Base-by-base conservation (phyloP, 2,329 filamentous ascomycete species). In the Zymoseptoria brevis region DNA sequence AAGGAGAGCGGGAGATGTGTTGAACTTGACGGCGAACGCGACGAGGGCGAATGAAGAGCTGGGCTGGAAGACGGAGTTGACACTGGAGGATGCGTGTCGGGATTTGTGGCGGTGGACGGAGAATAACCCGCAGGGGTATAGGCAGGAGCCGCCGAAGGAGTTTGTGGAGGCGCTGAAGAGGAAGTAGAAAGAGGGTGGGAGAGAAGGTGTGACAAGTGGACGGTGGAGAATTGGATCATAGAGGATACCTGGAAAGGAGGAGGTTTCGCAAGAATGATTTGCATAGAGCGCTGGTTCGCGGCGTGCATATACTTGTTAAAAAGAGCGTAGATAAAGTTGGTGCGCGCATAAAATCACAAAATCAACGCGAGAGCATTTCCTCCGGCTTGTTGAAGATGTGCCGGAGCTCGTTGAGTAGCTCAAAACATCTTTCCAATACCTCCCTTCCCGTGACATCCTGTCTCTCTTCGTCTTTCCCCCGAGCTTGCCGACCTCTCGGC, bases 21-120 rank as follows among this genome's bases (percentile, higher is more conserved):
- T 99, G 59, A 88, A 99, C 76, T 85, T 99, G 53, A 99, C 94
- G 21, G 91, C 94, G 66, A 95, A 96, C 76, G 89, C 94, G 11
- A 82, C 83, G 3, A 84, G 90, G 45, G 94, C 94, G 56, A 96
- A 96, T 77, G 79, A 84, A 73, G 94, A 99, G 79, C 82, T 99
- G 57, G 80, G 85, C 64, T 99, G 94, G 94, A 92, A 92, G 81
- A 92, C 94, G 1, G 84, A 95, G 78, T 81, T 88, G 60, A 92
- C 89, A 19, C 85, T 99, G 73, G 93, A 97, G 78, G 86, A 96
- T 74, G 92, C 93, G 24, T 99, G 94, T 74, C 85, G 87, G 67
- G 91, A 99, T 75, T 81, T 99, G 66, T 99, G 94, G 94, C 87
- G 86, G 71, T 99, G 94, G 94, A 96, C 95, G 16, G 82, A 88